Base-by-base conservation (phyloP, 495 filamentous ascomycete genomes). In the Aspergillus wentii region DNA sequence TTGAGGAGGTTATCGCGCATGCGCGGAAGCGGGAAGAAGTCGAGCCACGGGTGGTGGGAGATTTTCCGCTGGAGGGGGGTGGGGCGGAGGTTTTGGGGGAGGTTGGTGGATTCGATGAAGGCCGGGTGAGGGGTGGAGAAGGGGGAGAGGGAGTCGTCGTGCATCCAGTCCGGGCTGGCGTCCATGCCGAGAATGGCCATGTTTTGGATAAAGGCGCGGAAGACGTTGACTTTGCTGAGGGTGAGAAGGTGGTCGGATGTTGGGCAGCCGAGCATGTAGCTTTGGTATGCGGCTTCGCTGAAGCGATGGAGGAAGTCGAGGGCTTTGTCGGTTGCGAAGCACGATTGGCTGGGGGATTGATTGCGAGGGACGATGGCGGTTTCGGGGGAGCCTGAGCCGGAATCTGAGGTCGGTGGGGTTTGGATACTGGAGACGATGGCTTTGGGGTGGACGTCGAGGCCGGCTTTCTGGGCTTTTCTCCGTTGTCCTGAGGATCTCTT, bases 31-130 rank as follows among this genome's bases (percentile, higher is more conserved):
- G 74, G 76, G 33, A 77, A 69, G 31, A 77, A 61, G 40, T 78
- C 74, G 13, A 80, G 47, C 65, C 74, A 80, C 0, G 69, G 66
- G 32, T 72, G 68, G 34, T 80, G 75, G 1, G 54, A 48, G 5
- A 57, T 48, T 0, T 43, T 39, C 8, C 34, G 40, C 41, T 79
- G 76, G 0, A 76, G 18, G 15, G 31, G 40, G 2, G 76, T 79
- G 1, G 72, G 72, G 2, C 61, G 60, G 2, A 80, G 61, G 35
- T 53, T 59, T 1, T 49, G 47, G 0, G 75, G 72, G 8, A 62
- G 35, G 8, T 43, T 32, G 14, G 43, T 32, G 33, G 40, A 33
- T 6, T 51, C 30, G 27, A 41, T 15, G 0, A 33, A 37, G 22
- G 32, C 38, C 0, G 48, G 44, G 0, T 21, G 38, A 2, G 36